These are phyloP conservation scores for Lepraria neglecta DNA, from an alignment of 495 filamentous ascomycete species.

Conservation along the genomic window DNA sequence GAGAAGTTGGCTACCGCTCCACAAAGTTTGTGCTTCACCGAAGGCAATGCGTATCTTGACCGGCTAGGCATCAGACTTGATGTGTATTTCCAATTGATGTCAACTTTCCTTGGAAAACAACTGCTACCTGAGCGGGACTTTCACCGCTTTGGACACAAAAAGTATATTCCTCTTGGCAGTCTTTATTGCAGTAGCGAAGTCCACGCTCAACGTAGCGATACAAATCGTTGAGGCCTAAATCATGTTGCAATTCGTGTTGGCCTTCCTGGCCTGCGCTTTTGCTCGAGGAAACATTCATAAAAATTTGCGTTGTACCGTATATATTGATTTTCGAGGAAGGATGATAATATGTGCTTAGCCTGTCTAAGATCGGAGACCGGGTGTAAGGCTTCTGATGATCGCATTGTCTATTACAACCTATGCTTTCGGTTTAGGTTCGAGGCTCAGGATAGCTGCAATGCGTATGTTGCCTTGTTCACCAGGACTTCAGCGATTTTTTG, in stretches of 20 bases:
- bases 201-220: slow-evolving; percentile 15
- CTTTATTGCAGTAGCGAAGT: slow-evolving; percentile 23
- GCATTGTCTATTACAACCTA: too few species aligned
- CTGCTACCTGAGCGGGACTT: slow-evolving; percentile 22
- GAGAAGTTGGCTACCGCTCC: not conserved
- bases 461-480: too few species aligned
- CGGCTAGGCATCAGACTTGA: slow-evolving; percentile 36
- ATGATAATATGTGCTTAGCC: too few species aligned
- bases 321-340: too few species aligned
- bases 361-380: too few species aligned
- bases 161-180: slow-evolving; percentile 29
- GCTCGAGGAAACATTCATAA: too few species aligned
- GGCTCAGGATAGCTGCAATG: too few species aligned
- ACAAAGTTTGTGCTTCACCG: slow-evolving; percentile 12
- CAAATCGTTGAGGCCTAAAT: slow-evolving; percentile 25
- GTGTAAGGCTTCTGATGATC: too few species aligned
- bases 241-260: slow-evolving; percentile 26
- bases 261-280: slow-evolving; percentile 22
- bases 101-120: slow-evolving; percentile 27
- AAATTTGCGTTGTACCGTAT: too few species aligned
- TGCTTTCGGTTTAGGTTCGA: too few species aligned
- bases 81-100: slow-evolving; percentile 35
- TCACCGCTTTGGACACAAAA: slow-evolving; percentile 5
- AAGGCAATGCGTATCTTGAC: slow-evolving; percentile 34
- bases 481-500: too few species aligned